A percentile compares a stretch with the other conserved stretches of the same genome.
Evolutionary conservation across 2,329 filamentous ascomycete species (phyloP).

Genomic region (Juglanconis oblonga): DNA sequence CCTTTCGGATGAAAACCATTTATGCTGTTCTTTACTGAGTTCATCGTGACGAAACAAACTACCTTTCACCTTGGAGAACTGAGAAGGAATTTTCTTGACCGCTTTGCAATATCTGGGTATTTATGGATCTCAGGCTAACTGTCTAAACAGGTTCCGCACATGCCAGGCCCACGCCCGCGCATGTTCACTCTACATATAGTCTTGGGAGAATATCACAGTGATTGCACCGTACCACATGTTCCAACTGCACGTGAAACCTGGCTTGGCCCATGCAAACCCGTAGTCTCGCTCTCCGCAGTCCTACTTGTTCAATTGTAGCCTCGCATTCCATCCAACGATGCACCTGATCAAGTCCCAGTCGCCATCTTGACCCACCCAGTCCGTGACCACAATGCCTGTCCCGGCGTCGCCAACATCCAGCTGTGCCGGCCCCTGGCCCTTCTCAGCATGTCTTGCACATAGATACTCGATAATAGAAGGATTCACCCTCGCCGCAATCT

Average conservation of each 20-base stretch:
- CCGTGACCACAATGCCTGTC: constrained; percentile 86
- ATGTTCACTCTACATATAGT: constrained; percentile 8
- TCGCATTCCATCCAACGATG: constrained; percentile 88
- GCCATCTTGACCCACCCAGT: constrained; percentile 83
- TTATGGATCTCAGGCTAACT: constrained; percentile 1
- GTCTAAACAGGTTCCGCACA: background rate
- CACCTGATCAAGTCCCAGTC: constrained; percentile 90
- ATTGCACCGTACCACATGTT: background rate
- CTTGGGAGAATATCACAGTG: background rate
- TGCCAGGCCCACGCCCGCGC: background rate
- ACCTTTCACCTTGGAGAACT: constrained; percentile 62
- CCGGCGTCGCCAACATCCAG: constrained; percentile 65
- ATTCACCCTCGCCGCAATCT: constrained; percentile 84
- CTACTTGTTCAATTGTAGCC: constrained; percentile 44
- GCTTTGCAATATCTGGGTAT: background rate
- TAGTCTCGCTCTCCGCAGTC: background rate
- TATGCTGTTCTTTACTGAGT: constrained; percentile 49
- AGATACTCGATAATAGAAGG: constrained; percentile 66
- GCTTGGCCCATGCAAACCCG: background rate
- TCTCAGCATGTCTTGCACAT: constrained; percentile 54
- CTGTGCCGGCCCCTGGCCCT: constrained; percentile 46
- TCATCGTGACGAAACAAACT: constrained; percentile 51
- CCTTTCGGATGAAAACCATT: constrained; percentile 50
- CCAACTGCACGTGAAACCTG: background rate
- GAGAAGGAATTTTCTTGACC: constrained; percentile 34